Evolutionary conservation across 2,329 filamentous ascomycete species (phyloP).

Genomic region (Fusarium pseudoanthophilum): DNA sequence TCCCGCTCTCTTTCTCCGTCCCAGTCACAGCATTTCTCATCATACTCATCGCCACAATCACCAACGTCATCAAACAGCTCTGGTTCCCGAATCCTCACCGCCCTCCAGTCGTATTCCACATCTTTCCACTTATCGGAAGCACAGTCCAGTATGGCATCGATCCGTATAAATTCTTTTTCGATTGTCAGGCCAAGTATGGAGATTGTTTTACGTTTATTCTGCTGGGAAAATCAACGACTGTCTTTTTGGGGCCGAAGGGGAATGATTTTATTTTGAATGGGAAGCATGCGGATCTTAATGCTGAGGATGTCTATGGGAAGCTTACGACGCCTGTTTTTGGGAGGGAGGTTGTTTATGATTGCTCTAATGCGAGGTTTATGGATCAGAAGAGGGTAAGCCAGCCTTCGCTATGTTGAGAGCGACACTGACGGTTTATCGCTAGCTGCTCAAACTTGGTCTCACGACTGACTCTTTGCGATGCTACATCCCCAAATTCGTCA

Average conservation of each 20-base stretch:
- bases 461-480: conserved; percentile 76
- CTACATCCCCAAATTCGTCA: conserved; percentile 81
- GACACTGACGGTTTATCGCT: neutral
- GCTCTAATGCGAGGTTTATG: conserved; percentile 90
- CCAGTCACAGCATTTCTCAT: conserved; percentile 54
- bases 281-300: conserved; percentile 87
- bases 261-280: conserved; percentile 94
- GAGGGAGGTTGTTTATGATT: conserved; percentile 87
- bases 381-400: conserved; percentile 85
- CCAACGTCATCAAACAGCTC: conserved; percentile 84
- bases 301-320: conserved; percentile 88
- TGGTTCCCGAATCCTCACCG: conserved; percentile 84
- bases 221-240: conserved; percentile 87
- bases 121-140: conserved; percentile 85
- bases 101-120: conserved; percentile 83
- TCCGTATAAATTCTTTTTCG: conserved; percentile 86
- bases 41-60: conserved; percentile 66
- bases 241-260: conserved; percentile 81
- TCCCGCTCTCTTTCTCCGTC: conserved; percentile 42
- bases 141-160: conserved; percentile 95
- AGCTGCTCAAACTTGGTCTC: conserved; percentile 83
- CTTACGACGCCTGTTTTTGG: conserved; percentile 80
- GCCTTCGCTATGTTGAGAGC: too few species aligned
- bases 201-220: conserved; percentile 90
- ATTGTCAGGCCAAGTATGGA: conserved; percentile 80